Conservation (phyloP, 2,329 filamentous ascomycete genomes). For the Colletotrichum sp. region DNA sequence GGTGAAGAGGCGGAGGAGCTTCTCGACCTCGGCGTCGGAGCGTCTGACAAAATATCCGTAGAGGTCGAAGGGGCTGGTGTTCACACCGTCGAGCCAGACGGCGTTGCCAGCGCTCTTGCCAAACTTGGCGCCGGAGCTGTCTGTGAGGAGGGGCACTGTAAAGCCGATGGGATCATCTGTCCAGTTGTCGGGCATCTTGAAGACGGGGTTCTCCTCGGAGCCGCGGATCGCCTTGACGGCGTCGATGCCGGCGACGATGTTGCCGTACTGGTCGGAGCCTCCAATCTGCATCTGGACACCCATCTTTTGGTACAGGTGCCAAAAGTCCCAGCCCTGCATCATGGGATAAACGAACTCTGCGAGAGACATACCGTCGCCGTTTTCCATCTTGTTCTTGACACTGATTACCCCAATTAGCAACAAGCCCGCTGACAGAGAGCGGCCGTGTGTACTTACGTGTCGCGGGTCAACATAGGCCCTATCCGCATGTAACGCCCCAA, state of each 20-base stretch:
- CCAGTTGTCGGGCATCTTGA: constrained; percentile 43
- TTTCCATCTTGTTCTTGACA: constrained; percentile 82
- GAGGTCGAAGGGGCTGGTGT: constrained; percentile 83
- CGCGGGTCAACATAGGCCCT: constrained; percentile 85
- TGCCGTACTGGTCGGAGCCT: constrained; percentile 94
- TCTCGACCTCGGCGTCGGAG: constrained; percentile 80
- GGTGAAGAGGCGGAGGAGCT: constrained; percentile 86
- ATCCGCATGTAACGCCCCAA: constrained; percentile 77
- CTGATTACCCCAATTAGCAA: constrained; percentile 25
- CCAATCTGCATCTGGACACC: constrained; percentile 87
- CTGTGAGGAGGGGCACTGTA: constrained; percentile 88
- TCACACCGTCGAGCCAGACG: constrained; percentile 84
- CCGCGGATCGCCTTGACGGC: constrained; percentile 77
- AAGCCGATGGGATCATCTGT: constrained; percentile 75
- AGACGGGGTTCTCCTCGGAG: constrained; percentile 50
- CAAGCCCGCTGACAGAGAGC: neutral
- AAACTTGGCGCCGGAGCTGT: constrained; percentile 85
- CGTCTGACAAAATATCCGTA: constrained; percentile 90
- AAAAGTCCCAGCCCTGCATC: constrained; percentile 97
- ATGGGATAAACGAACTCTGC: constrained; percentile 93
- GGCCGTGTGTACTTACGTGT: constrained; percentile 67
- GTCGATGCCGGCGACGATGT: constrained; percentile 90
- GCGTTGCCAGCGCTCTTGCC: constrained; percentile 95
- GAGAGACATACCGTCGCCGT: constrained; percentile 90
- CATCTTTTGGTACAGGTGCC: constrained; percentile 74